Evolutionary conservation across 2,329 filamentous ascomycete genomes (phyloP).

Genomic region (Daldinia eschscholtzii): DNA sequence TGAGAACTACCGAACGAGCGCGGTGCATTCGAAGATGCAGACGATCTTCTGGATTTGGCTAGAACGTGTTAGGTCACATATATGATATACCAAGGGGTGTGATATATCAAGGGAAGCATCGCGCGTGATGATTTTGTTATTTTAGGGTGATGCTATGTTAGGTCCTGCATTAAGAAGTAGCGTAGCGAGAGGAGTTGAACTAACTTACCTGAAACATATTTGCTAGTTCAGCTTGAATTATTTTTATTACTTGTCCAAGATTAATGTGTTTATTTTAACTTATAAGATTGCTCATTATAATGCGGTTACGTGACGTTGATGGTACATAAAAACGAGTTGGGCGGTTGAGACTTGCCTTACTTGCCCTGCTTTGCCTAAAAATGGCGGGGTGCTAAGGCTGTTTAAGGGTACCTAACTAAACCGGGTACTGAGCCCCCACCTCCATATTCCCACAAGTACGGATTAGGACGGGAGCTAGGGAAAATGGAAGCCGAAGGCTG

Average conservation of each 20-base stretch:
- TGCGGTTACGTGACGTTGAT: background rate
- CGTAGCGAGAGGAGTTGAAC: background rate
- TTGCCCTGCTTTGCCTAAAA: background rate
- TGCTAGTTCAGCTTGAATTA: background rate
- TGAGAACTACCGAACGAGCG: conserved; percentile 85
- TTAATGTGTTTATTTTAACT: background rate
- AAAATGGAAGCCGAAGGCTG: background rate
- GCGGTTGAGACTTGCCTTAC: background rate
- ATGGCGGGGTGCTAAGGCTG: background rate
- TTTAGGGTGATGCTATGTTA: background rate
- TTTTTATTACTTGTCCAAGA: background rate
- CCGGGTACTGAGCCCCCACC: conserved; percentile 5
- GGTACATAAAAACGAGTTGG: background rate
- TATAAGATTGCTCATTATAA: background rate
- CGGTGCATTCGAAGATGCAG: conserved; percentile 86
- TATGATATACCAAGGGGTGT: background rate
- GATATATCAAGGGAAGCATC: background rate
- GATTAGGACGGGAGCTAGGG: conserved; percentile 2
- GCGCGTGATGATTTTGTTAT: conserved; percentile 9
- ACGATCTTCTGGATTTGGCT: conserved; percentile 58
- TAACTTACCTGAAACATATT: conserved; percentile 48
- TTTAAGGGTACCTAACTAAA: background rate
- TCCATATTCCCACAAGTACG: conserved; percentile 14
- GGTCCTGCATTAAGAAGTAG: too few relatives aligned
- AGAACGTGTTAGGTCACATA: conserved; percentile 18